These are phyloP conservation scores for Clavariopsis aquatica DNA, from an alignment of 495 filamentous ascomycete species.

Conservation along the genomic window DNA sequence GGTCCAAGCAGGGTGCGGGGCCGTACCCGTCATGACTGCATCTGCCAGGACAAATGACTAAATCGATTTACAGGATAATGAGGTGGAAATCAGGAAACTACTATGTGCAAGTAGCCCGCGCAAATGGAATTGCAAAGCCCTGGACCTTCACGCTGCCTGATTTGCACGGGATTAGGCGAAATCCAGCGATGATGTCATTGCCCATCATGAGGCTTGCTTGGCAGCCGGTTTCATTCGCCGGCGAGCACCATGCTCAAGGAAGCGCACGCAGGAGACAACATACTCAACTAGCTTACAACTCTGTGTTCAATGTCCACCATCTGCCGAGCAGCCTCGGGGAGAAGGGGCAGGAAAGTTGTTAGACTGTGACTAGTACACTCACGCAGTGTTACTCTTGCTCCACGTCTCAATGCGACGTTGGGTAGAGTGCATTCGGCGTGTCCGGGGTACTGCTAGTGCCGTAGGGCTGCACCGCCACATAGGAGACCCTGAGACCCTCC, in stretches of 20 bases:
- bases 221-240: background rate
- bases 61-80: slow-evolving; percentile 8
- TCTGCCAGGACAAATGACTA: slow-evolving; percentile 2
- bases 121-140: slow-evolving; percentile 9
- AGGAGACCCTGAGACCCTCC: background rate
- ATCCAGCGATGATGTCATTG: slow-evolving; percentile 12
- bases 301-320: background rate
- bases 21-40: slow-evolving; percentile 19
- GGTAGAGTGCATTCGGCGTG: no score
- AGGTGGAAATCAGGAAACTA: slow-evolving; percentile 15
- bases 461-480: slow-evolving; percentile 2
- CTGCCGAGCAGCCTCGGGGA: slow-evolving; percentile 1
- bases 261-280: background rate
- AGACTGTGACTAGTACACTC: slow-evolving; percentile 19
- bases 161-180: background rate
- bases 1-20: slow-evolving; percentile 18
- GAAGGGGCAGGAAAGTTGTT: slow-evolving; percentile 23
- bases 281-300: background rate
- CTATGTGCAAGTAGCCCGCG: background rate
- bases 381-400: slow-evolving; percentile 7
- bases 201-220: background rate
- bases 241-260: background rate
- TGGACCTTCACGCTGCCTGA: background rate
- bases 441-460: background rate
- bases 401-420: slow-evolving; percentile 16